Evolutionary conservation across 352 stramenopile genomes (phyloP).

Genomic region (Pythium sukuiense): DNA sequence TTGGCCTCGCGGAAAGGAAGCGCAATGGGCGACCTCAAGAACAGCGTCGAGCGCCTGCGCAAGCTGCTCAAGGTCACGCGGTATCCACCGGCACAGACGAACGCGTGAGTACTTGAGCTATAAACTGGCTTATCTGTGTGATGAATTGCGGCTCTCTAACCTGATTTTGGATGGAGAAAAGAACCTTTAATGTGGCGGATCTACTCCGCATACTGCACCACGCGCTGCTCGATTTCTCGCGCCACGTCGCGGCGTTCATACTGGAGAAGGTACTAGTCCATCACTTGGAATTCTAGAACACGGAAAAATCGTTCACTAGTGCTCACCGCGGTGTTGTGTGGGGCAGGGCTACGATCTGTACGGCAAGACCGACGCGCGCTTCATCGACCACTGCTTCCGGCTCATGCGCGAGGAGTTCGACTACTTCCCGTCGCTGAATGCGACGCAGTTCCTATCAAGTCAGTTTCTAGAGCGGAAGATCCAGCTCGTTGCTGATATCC

Average conservation of each 20-base stretch:
- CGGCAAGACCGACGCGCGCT: conserved; percentile 75
- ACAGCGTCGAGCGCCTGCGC: conserved; percentile 57
- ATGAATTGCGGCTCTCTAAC: neutral
- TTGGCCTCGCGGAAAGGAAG: neutral
- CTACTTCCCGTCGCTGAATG: conserved; percentile 64
- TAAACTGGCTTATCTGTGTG: neutral
- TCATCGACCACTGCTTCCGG: conserved; percentile 73
- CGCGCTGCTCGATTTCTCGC: conserved; percentile 72
- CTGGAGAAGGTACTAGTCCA: conserved; percentile 42
- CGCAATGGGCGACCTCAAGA: conserved; percentile 50
- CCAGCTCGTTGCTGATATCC: conserved; percentile 52
- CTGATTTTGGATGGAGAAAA: neutral
- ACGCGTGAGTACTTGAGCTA: conserved; percentile 20
- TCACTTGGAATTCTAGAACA: too few species aligned
- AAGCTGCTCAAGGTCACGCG: conserved; percentile 52
- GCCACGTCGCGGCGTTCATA: conserved; percentile 55
- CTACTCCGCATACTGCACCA: conserved; percentile 73
- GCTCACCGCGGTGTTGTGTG: neutral
- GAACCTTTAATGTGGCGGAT: conserved; percentile 24
- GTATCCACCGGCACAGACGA: conserved; percentile 44
- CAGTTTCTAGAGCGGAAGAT: conserved; percentile 67
- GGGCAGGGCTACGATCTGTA: conserved; percentile 64
- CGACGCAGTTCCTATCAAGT: conserved; percentile 59
- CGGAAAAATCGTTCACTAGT: too few species aligned
- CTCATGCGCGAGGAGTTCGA: conserved; percentile 72